Evolutionary conservation across 1,284 basidiomycete species (phyloP).

Genomic region (Tausonia pullulans): DNA sequence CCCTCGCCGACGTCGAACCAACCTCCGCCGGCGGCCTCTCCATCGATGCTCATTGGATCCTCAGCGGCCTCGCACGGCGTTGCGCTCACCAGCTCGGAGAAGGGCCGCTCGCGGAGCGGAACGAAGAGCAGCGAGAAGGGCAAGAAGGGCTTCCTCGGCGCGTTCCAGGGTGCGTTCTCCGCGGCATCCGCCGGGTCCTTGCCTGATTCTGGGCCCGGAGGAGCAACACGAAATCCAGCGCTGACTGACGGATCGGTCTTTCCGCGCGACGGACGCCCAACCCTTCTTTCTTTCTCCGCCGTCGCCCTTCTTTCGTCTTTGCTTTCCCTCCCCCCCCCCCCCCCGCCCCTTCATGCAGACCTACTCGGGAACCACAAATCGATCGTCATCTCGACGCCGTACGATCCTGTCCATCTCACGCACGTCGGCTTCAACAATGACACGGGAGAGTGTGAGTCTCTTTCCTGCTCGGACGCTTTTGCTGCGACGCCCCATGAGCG

Average conservation of each 20-base stretch:
- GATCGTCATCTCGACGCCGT: conserved; percentile 89
- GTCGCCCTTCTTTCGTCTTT: not conserved
- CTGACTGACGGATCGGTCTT: not conserved
- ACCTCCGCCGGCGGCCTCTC: too few relatives aligned
- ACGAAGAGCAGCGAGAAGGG: conserved; percentile 34
- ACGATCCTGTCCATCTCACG: conserved; percentile 98
- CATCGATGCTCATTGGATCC: conserved; percentile 13
- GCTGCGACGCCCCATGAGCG: conserved; percentile 12
- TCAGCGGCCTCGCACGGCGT: conserved; percentile 4
- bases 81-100: conserved; percentile 20
- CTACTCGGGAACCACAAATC: conserved; percentile 69
- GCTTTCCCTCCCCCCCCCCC: not conserved
- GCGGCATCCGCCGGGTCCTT: too few relatives aligned
- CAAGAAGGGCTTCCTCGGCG: conserved; percentile 35
- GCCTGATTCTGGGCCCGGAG: not conserved
- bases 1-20: too few relatives aligned
- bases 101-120: conserved; percentile 32
- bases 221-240: not conserved
- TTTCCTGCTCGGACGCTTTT: too few relatives aligned
- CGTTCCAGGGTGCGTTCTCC: conserved; percentile 11
- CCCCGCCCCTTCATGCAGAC: conserved; percentile 37
- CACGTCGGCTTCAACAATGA: conserved; percentile 99
- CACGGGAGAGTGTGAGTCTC: conserved; percentile 68
- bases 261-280: not conserved
- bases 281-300: not conserved